A percentile compares a stretch with the other conserved stretches of the same genome.
These are phyloP conservation scores for Penicillium polonicum DNA, from an alignment of 2,329 filamentous ascomycete genomes.

Conservation along the genomic window DNA sequence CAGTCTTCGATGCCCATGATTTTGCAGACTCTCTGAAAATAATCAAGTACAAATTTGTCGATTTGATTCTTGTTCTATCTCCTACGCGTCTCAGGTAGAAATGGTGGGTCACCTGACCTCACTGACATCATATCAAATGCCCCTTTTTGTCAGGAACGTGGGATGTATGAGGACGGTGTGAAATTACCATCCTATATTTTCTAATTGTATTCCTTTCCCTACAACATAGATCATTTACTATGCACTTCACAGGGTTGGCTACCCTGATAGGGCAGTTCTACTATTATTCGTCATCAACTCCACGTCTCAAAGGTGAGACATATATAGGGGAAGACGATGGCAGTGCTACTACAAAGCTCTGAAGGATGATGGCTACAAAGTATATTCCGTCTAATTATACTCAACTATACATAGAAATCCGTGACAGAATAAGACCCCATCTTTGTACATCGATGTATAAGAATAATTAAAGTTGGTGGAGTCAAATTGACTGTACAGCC, in stretches of 20 bases:
- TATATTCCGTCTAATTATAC: background rate
- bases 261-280: background rate
- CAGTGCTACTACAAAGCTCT: background rate
- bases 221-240: too few relatives aligned
- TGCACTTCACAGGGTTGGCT: background rate
- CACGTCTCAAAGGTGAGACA: background rate
- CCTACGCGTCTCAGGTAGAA: background rate
- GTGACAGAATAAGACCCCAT: too few relatives aligned
- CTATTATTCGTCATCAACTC: background rate
- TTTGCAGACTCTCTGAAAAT: background rate
- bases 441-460: background rate
- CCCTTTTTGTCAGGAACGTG: background rate
- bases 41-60: background rate
- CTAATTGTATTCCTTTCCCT: too few relatives aligned
- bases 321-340: background rate
- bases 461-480: background rate
- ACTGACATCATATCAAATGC: conserved; percentile 1
- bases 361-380: background rate
- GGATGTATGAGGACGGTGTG: background rate
- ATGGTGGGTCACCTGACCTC: conserved; percentile 8
- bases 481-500: background rate
- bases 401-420: background rate
- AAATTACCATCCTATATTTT: background rate
- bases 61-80: background rate
- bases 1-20: conserved; percentile 3